Conservation (phyloP, 176 grass and related monocot species). For the Pharus latifolius region DNA sequence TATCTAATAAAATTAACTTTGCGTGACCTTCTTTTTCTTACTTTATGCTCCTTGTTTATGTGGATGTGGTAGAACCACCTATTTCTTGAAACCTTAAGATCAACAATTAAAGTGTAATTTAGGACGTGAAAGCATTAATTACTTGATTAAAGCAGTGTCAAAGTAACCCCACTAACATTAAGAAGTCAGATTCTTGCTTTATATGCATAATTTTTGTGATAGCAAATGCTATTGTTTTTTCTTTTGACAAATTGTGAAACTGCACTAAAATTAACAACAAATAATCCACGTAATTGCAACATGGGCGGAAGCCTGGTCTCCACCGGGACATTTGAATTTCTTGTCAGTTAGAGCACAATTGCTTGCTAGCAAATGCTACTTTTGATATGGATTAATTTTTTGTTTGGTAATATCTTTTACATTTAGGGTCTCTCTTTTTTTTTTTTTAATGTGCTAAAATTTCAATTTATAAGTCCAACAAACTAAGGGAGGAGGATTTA, state of each 20-base stretch:
- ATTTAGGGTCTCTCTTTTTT: not conserved
- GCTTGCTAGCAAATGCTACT: too few species aligned
- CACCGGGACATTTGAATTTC: too few species aligned
- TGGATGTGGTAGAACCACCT: slow-evolving; percentile 23
- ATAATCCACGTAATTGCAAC: too few species aligned
- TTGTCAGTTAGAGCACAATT: too few species aligned
- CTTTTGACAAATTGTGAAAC: too few species aligned
- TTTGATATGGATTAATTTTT: not conserved
- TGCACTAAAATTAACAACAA: too few species aligned
- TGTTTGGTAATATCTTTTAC: not conserved
- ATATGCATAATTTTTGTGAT: slow-evolving; percentile 8
- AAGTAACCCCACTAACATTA: slow-evolving; percentile 25
- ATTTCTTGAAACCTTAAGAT: slow-evolving; percentile 26
- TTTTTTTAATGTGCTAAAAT: too few species aligned
- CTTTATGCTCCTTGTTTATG: slow-evolving; percentile 25
- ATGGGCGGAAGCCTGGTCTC: too few species aligned
- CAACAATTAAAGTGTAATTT: slow-evolving; percentile 23
- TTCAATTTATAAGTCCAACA: too few species aligned
- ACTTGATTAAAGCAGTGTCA: slow-evolving; percentile 3
- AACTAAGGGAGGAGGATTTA: too few species aligned
- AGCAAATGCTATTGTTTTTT: slow-evolving; percentile 7
- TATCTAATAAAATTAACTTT: not conserved
- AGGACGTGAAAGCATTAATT: slow-evolving; percentile 1
- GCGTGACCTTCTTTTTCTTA: not conserved
- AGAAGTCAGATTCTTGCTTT: slow-evolving; percentile 10